Percentiles rank a stretch among this genome's conserved stretches.
phyloP scores from a whole-genome alignment of 345 rosid species.

The Euphorbia tirucalli region DNA sequence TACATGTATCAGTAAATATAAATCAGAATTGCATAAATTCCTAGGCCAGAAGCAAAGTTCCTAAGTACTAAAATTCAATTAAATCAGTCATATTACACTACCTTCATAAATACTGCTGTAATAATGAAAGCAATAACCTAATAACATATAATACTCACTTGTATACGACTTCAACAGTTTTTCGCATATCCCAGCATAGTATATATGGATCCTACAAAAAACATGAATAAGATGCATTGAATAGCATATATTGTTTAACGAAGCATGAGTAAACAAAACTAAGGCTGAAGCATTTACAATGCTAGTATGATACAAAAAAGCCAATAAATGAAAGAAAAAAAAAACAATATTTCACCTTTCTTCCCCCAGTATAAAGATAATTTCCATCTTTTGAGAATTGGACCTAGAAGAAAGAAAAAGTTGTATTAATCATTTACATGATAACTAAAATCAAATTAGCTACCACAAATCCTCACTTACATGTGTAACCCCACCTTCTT shows the following conservation, averaged over 20 bases:
- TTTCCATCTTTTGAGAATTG: constrained; percentile 94
- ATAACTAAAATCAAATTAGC: constrained; percentile 9
- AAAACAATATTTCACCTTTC: constrained; percentile 56
- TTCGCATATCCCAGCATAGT: constrained; percentile 90
- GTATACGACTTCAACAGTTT: constrained; percentile 81
- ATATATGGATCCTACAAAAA: constrained; percentile 80
- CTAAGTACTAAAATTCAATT: too few species aligned
- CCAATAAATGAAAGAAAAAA: not conserved
- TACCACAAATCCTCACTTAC: constrained; percentile 46
- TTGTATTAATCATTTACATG: constrained; percentile 10
- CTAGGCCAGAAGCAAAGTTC: too few species aligned
- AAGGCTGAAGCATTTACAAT: not conserved
- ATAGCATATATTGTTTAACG: constrained; percentile 2
- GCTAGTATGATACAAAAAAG: too few species aligned
- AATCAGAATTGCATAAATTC: not conserved
- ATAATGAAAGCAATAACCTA: too few species aligned
- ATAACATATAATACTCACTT: constrained; percentile 85
- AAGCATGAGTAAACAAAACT: not conserved
- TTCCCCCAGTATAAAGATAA: constrained; percentile 85
- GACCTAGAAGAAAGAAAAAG: constrained; percentile 48
- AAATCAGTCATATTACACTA: too few species aligned
- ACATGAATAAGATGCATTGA: constrained; percentile 10
- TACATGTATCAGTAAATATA: not conserved
- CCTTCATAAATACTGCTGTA: too few species aligned
- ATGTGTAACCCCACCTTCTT: constrained; percentile 94